Conservation (phyloP, 495 filamentous ascomycete species). For the Hyaloscypha variabilis region DNA sequence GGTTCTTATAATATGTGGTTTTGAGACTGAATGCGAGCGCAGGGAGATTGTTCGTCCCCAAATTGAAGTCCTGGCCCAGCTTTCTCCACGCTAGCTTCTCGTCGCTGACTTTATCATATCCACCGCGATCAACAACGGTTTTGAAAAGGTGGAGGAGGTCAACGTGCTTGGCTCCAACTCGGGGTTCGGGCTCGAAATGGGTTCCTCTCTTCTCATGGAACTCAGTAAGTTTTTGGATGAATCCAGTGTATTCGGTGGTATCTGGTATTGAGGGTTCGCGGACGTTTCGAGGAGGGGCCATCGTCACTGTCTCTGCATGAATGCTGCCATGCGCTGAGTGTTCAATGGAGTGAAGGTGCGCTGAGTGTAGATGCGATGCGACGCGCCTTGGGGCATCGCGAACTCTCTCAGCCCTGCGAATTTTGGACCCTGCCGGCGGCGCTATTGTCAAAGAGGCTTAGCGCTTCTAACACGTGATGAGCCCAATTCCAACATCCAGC, state of each 20-base stretch:
- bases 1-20: constrained; percentile 80
- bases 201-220: constrained; percentile 78
- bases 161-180: constrained; percentile 69
- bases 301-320: constrained; percentile 9
- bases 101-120: constrained; percentile 78
- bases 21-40: constrained; percentile 78
- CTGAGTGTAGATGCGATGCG: constrained; percentile 1
- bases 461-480: neutral
- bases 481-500: neutral
- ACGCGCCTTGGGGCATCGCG: constrained; percentile 14
- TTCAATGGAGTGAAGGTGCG: neutral
- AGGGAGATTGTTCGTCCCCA: constrained; percentile 63
- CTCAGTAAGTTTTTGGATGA: constrained; percentile 63
- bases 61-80: constrained; percentile 66
- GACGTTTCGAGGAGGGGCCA: constrained; percentile 25
- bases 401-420: neutral
- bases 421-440: neutral
- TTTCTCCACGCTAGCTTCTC: constrained; percentile 80
- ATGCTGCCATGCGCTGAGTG: constrained; percentile 22
- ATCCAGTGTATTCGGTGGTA: constrained; percentile 62
- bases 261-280: constrained; percentile 15
- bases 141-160: constrained; percentile 74
- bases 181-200: constrained; percentile 69
- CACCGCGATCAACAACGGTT: constrained; percentile 67
- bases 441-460: neutral